Percentiles rank a stretch among this genome's conserved stretches.
phyloP scores from a whole-genome alignment of 1,139 yeast species.

The Suhomyces terraborum region DNA sequence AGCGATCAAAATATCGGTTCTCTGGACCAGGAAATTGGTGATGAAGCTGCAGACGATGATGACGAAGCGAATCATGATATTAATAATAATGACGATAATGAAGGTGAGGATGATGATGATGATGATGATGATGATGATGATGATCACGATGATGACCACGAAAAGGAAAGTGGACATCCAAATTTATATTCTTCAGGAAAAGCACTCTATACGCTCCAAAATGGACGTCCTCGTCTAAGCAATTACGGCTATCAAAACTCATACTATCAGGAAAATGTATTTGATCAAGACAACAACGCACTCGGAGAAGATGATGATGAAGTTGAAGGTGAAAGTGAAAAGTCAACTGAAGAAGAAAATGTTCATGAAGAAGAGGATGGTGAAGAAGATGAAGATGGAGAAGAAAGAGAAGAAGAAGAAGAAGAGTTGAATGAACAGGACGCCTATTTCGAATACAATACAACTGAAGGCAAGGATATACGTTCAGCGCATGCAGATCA shows the following conservation, averaged over 20 bases:
- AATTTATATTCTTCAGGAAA: background rate
- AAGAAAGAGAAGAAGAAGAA: background rate
- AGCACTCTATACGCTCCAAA: slow-evolving; percentile 9
- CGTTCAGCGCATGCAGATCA: no score
- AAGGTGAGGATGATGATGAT: slow-evolving; percentile 3
- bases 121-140: slow-evolving; percentile 3
- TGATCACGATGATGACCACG: slow-evolving; percentile 2
- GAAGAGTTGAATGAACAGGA: background rate
- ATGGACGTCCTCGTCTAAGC: slow-evolving; percentile 16
- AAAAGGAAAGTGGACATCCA: slow-evolving; percentile 4
- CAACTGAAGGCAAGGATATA: no score
- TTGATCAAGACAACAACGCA: background rate
- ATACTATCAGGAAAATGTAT: background rate
- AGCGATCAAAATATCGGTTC: no score
- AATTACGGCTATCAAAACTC: slow-evolving; percentile 1
- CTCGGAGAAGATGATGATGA: no score
- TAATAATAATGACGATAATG: background rate
- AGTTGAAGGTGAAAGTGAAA: background rate
- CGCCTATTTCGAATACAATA: no score
- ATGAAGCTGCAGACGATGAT: slow-evolving; percentile 4
- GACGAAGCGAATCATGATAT: slow-evolving; percentile 2
- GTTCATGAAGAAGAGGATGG: background rate
- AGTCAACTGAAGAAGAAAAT: background rate
- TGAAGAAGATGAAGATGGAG: slow-evolving; percentile 8
- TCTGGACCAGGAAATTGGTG: no score